phyloP scores from a whole-genome alignment of 2,329 filamentous ascomycete species.

The Paraconiothyrium sp. region DNA sequence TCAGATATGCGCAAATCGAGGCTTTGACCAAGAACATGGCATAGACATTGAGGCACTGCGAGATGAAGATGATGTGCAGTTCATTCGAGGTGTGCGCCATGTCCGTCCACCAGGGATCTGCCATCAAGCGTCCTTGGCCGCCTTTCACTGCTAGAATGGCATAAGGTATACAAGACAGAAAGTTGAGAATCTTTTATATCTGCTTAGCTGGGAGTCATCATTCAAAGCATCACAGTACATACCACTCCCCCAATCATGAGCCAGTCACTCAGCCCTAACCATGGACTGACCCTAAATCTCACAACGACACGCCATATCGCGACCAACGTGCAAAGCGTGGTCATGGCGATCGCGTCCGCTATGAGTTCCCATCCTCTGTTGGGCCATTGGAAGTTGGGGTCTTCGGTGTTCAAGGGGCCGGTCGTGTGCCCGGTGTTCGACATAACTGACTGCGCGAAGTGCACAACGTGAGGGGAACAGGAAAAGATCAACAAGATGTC shows the following conservation, averaged over 20 bases:
- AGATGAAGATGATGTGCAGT: conserved; percentile 18
- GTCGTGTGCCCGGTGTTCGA: background rate
- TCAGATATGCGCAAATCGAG: conserved; percentile 27
- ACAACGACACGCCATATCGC: conserved; percentile 18
- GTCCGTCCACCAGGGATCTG: conserved; percentile 21
- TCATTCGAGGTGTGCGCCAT: conserved; percentile 3
- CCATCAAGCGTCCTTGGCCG: conserved; percentile 21
- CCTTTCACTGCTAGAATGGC: conserved; percentile 12
- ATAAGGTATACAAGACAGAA: conserved; percentile 8
- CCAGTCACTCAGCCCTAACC: conserved; percentile 11
- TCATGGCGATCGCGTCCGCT: conserved; percentile 14
- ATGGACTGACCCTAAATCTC: conserved; percentile 10
- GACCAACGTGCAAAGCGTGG: conserved; percentile 12
- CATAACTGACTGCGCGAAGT: background rate
- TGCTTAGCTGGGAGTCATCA: background rate
- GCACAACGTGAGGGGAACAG: conserved; percentile 22
- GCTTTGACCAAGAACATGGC: conserved; percentile 23
- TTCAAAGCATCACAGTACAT: background rate
- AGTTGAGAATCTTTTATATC: conserved; percentile 16
- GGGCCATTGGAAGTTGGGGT: background rate
- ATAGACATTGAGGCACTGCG: conserved; percentile 23
- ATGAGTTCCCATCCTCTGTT: conserved; percentile 18
- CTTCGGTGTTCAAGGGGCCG: background rate
- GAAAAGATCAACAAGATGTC: conserved; percentile 10
- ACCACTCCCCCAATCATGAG: conserved; percentile 21